These are phyloP conservation scores for Boletales sp. DNA, from an alignment of 768 basidiomycete genomes.

Conservation along the genomic window DNA sequence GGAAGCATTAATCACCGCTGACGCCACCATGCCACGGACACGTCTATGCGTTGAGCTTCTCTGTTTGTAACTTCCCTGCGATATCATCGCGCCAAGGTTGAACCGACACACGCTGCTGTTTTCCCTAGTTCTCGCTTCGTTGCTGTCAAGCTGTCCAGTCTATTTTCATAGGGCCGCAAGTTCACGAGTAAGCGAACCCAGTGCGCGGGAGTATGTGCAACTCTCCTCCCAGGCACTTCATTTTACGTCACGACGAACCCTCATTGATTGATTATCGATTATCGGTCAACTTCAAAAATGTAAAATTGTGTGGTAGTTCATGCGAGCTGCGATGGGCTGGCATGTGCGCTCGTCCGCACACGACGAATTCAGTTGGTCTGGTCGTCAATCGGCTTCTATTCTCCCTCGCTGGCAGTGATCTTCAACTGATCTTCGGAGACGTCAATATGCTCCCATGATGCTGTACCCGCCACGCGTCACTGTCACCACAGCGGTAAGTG, in stretches of 20 bases:
- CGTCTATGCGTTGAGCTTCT: conserved; percentile 19
- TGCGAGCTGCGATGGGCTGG: background rate
- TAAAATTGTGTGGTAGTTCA: background rate
- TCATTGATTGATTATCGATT: background rate
- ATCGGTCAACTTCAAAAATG: conserved; percentile 1
- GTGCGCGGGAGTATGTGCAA: background rate
- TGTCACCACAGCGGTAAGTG: background rate
- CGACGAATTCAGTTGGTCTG: conserved; percentile 2
- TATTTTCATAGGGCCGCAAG: background rate
- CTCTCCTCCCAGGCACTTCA: background rate
- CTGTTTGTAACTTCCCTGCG: conserved; percentile 22
- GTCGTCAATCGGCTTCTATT: conserved; percentile 25
- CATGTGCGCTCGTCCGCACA: background rate
- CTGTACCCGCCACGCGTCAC: conserved; percentile 14
- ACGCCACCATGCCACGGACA: conserved; percentile 26
- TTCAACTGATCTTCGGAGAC: conserved; percentile 25
- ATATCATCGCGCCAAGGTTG: conserved; percentile 23
- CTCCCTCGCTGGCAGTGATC: conserved; percentile 24
- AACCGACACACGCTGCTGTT: conserved; percentile 10
- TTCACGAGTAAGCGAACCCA: background rate
- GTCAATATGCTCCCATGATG: conserved; percentile 3
- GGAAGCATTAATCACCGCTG: conserved; percentile 28
- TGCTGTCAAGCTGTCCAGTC: conserved; percentile 12
- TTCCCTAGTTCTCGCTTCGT: conserved; percentile 10
- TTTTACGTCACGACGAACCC: conserved; percentile 18